Conservation (phyloP, 176 grass and related monocot genomes). For the Triticum timopheevii region DNA sequence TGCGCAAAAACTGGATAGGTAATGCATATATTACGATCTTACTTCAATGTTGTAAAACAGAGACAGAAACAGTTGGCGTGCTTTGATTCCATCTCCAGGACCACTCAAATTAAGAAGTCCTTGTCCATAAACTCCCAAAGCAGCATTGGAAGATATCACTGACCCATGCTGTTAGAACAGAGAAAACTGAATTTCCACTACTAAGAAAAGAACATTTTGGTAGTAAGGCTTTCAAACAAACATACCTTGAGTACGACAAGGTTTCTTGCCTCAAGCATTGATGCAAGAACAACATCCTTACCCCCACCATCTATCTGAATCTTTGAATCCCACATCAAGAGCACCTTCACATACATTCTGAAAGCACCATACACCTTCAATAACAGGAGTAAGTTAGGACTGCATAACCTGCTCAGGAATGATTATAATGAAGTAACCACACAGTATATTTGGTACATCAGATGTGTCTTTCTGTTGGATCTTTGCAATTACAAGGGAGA, state of each 20-base stretch:
- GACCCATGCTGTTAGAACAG: slow-evolving; percentile 80
- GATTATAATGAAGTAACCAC: slow-evolving; percentile 6
- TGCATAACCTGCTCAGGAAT: slow-evolving; percentile 7
- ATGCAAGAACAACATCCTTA: slow-evolving; percentile 80
- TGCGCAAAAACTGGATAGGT: not conserved
- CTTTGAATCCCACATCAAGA: slow-evolving; percentile 97
- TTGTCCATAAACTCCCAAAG: slow-evolving; percentile 97
- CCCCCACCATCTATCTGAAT: slow-evolving; percentile 91
- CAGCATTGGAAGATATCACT: slow-evolving; percentile 91
- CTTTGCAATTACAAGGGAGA: not conserved
- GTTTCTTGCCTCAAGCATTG: slow-evolving; percentile 97
- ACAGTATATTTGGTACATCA: not conserved
- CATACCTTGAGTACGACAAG: slow-evolving; percentile 93
- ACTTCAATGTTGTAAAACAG: slow-evolving; percentile 99
- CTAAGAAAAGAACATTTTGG: slow-evolving; percentile 3
- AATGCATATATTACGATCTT: slow-evolving; percentile 42
- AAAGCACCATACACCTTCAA: slow-evolving; percentile 98
- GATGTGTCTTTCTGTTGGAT: not conserved
- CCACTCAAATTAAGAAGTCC: slow-evolving; percentile 96
- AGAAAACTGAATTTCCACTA: slow-evolving; percentile 30
- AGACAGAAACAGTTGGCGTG: slow-evolving; percentile 79
- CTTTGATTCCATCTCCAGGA: slow-evolving; percentile 89
- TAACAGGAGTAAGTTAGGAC: slow-evolving; percentile 33
- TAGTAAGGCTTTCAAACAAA: slow-evolving; percentile 12
- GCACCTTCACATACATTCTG: slow-evolving; percentile 97